phyloP scores from a whole-genome alignment of 495 filamentous ascomycete genomes.

The Tuber borchii region DNA sequence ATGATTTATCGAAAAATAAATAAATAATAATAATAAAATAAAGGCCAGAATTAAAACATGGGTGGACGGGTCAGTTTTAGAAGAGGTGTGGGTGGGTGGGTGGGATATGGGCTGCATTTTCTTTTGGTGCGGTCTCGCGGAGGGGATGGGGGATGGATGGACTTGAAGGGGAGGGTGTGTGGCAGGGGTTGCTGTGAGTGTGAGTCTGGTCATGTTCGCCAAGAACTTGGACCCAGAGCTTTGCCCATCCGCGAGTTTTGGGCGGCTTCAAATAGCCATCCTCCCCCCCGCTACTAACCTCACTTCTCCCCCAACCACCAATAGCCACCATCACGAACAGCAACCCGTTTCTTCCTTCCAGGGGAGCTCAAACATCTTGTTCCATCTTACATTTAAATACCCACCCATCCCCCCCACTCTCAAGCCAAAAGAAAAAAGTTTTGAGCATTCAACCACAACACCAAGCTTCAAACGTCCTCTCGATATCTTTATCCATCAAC shows the following conservation, averaged over 20 bases:
- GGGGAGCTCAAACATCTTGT: not conserved
- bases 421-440: not conserved
- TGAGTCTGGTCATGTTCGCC: not conserved
- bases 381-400: conserved; percentile 1
- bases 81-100: not conserved
- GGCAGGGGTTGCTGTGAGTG: not conserved
- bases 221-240: not conserved
- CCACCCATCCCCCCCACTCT: not conserved
- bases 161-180: not conserved
- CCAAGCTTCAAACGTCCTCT: not conserved
- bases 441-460: not conserved
- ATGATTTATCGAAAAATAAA: not conserved
- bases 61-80: not conserved
- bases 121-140: not conserved
- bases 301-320: not conserved
- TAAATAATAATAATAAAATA: not conserved
- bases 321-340: not conserved
- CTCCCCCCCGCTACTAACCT: not conserved
- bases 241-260: not conserved
- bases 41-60: not conserved
- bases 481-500: not conserved
- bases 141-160: not conserved
- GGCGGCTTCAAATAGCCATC: not conserved
- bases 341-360: not conserved
- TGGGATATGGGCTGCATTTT: not conserved